A percentile compares a stretch with the other conserved stretches of the same genome.
Conservation (phyloP, 2,329 filamentous ascomycete genomes). For the Sarocladiaceae sp. region DNA sequence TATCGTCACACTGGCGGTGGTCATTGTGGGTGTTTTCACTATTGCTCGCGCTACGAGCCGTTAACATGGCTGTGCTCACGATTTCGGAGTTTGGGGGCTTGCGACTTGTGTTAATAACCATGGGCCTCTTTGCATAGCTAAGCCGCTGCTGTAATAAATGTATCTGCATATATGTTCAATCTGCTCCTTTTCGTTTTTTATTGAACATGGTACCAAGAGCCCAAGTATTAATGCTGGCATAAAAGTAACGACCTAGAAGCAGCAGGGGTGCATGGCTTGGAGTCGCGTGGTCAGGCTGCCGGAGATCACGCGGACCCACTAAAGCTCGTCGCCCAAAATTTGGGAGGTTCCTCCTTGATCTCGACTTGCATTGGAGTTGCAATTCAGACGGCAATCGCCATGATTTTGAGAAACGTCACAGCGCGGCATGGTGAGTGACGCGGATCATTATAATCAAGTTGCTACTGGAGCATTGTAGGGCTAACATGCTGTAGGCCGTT, state of each 20-base stretch:
- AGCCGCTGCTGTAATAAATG: conserved; percentile 1
- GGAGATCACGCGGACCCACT: conserved; percentile 16
- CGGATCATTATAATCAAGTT: too few species aligned
- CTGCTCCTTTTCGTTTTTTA: background rate
- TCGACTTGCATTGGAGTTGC: background rate
- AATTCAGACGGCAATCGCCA: conserved; percentile 27
- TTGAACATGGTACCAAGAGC: too few species aligned
- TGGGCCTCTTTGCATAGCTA: conserved; percentile 3
- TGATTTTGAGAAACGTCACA: conserved; percentile 53
- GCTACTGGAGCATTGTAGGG: too few species aligned
- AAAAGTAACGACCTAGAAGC: too few species aligned
- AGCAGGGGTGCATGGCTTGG: background rate
- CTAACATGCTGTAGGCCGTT: conserved; percentile 40
- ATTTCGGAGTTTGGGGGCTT: background rate
- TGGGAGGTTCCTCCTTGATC: conserved; percentile 18
- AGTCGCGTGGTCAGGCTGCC: conserved; percentile 11
- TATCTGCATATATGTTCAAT: background rate
- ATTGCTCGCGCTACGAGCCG: conserved; percentile 65
- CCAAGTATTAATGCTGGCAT: too few species aligned
- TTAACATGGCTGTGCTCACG: conserved; percentile 27
- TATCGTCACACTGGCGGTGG: conserved; percentile 89
- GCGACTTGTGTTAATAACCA: background rate
- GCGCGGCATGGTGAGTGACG: conserved; percentile 49
- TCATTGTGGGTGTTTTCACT: conserved; percentile 90
- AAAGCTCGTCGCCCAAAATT: conserved; percentile 21